Conservation (phyloP, 2,329 filamentous ascomycete species). For the Teratosphaeria destructans region DNA sequence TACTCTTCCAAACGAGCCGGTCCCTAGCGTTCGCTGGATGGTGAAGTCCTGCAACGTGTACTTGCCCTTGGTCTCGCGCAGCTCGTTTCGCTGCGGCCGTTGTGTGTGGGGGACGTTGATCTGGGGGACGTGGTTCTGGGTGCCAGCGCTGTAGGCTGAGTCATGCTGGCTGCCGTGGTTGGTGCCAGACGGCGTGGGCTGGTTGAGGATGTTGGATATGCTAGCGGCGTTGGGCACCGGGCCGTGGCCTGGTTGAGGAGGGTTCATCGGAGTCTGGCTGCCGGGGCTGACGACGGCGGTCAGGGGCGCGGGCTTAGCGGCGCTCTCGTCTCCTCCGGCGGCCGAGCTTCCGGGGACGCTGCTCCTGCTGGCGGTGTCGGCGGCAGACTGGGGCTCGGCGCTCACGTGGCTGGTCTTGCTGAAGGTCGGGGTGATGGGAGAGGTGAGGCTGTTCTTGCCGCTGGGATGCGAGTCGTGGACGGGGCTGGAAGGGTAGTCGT, state of each 20-base stretch:
- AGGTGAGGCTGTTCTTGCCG: constrained; percentile 29
- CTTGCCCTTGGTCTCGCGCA: constrained; percentile 83
- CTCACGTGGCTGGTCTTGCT: constrained; percentile 20
- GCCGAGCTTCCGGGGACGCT: neutral
- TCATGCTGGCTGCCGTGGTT: constrained; percentile 42
- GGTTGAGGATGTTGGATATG: constrained; percentile 59
- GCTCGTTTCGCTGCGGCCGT: constrained; percentile 23
- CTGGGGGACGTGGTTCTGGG: constrained; percentile 1
- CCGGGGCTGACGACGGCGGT: neutral
- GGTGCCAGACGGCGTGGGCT: constrained; percentile 62
- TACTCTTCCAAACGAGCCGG: constrained; percentile 91
- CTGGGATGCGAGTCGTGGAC: constrained; percentile 22
- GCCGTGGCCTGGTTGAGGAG: constrained; percentile 26
- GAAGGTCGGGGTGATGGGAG: constrained; percentile 40
- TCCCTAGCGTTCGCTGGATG: constrained; percentile 83
- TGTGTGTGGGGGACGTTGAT: constrained; percentile 26
- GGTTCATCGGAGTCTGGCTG: constrained; percentile 7
- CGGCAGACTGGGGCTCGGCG: constrained; percentile 21
- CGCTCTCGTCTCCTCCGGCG: neutral
- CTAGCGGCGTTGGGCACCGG: constrained; percentile 11
- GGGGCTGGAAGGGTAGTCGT: constrained; percentile 56
- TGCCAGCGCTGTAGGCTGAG: constrained; percentile 28
- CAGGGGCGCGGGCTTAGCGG: constrained; percentile 1
- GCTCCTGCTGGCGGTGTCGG: neutral
- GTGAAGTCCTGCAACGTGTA: constrained; percentile 88